Percentiles rank a stretch among this genome's conserved stretches.
These are phyloP conservation scores for Rhizopogon salebrosus DNA, from an alignment of 768 basidiomycete genomes.

Conservation along the genomic window DNA sequence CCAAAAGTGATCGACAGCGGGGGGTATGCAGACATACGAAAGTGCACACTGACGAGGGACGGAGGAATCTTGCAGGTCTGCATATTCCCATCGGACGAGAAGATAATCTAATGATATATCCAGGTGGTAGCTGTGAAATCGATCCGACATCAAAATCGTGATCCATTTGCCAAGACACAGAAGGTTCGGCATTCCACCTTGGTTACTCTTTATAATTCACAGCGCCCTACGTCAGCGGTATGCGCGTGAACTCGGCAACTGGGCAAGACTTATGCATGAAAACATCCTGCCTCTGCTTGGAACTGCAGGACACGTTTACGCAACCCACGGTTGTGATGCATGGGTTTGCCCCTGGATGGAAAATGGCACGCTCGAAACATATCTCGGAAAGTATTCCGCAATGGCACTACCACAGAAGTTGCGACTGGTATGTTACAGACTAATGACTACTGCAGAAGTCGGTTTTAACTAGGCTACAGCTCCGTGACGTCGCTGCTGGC, in stretches of 20 bases:
- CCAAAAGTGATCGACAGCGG: background rate
- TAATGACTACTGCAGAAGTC: background rate
- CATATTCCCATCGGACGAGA: background rate
- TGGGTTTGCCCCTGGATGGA: slow-evolving; percentile 30
- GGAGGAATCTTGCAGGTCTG: background rate
- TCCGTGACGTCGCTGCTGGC: background rate
- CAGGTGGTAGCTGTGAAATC: background rate
- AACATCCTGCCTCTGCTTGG: slow-evolving; percentile 30
- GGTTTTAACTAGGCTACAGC: background rate
- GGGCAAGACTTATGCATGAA: slow-evolving; percentile 13
- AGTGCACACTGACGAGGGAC: slow-evolving; percentile 7
- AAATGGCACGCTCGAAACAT: slow-evolving; percentile 20
- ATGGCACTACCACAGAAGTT: background rate
- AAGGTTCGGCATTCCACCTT: background rate
- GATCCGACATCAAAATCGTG: background rate
- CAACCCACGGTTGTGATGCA: slow-evolving; percentile 7
- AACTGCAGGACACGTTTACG: slow-evolving; percentile 18
- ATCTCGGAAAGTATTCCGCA: slow-evolving; percentile 7
- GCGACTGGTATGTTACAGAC: background rate
- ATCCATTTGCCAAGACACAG: background rate
- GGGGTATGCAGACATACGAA: slow-evolving; percentile 18
- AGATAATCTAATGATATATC: background rate
- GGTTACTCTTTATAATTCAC: background rate
- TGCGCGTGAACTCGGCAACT: slow-evolving; percentile 15
- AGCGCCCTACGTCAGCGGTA: slow-evolving; percentile 9